Conservation (phyloP, 371 early-diverging fungal genomes). For the Dichotomocladium elegans region DNA sequence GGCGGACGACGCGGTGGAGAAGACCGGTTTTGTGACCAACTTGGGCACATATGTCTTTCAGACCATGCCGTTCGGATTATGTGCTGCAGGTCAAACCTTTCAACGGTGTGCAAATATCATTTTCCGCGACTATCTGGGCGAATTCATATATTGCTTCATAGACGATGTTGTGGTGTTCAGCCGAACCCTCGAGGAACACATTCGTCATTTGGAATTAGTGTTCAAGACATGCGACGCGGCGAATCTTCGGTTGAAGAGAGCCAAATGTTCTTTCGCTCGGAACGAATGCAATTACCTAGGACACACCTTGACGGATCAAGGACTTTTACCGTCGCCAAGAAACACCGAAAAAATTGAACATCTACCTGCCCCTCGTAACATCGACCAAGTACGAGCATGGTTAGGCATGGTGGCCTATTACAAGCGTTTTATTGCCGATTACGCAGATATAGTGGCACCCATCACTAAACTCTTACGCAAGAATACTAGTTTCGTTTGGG, state of each 20-base stretch:
- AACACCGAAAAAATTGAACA: conserved; percentile 4
- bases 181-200: conserved; percentile 29
- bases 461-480: conserved; percentile 10
- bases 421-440: conserved; percentile 24
- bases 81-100: conserved; percentile 34
- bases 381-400: conserved; percentile 15
- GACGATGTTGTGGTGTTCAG: conserved; percentile 51
- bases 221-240: conserved; percentile 23
- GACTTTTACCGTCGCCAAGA: conserved; percentile 1
- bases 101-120: conserved; percentile 11
- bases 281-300: conserved; percentile 26
- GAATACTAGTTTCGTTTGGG: conserved; percentile 13
- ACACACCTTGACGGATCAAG: conserved; percentile 19
- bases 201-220: conserved; percentile 24
- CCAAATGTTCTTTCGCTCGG: conserved; percentile 6
- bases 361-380: conserved; percentile 2
- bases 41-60: conserved; percentile 42
- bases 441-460: conserved; percentile 10
- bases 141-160: conserved; percentile 31
- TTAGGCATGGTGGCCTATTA: conserved; percentile 30
- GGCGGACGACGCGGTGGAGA: conserved; percentile 7
- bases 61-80: conserved; percentile 50
- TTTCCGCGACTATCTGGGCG: conserved; percentile 1
- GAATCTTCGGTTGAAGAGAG: conserved; percentile 28
- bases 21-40: conserved; percentile 33